These are phyloP conservation scores for Seiridium cupressi DNA, from an alignment of 2,329 filamentous ascomycete species.

Conservation along the genomic window DNA sequence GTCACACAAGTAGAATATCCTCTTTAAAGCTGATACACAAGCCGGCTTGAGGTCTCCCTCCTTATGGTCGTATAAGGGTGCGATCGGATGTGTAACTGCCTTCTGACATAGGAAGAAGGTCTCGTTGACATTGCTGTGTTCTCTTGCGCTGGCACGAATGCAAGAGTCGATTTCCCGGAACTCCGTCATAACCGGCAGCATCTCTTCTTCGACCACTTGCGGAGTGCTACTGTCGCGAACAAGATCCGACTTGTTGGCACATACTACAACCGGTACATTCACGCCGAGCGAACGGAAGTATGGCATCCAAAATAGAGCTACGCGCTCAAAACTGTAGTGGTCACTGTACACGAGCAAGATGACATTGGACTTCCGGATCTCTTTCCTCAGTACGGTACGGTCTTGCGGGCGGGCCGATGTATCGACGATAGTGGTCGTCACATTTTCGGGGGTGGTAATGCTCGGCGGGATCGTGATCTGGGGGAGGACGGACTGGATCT, in stretches of 20 bases:
- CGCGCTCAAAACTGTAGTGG: conserved; percentile 97
- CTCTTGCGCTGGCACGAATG: conserved; percentile 87
- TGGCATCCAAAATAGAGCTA: conserved; percentile 97
- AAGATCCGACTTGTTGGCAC: conserved; percentile 96
- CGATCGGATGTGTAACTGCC: conserved; percentile 94
- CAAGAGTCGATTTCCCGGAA: conserved; percentile 99
- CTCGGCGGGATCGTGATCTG: conserved; percentile 93
- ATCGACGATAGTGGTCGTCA: conserved; percentile 96
- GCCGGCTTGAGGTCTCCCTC: conserved; percentile 85
- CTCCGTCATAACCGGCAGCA: conserved; percentile 96
- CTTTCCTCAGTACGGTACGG: conserved; percentile 82
- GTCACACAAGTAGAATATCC: conserved; percentile 95
- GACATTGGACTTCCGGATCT: conserved; percentile 95
- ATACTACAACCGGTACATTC: conserved; percentile 94
- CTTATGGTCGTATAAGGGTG: conserved; percentile 94
- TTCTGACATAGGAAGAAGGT: conserved; percentile 98
- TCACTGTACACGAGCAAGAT: conserved; percentile 97
- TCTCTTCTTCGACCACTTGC: conserved; percentile 92
- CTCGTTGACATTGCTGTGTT: conserved; percentile 92
- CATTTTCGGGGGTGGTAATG: conserved; percentile 91
- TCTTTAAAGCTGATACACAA: conserved; percentile 79
- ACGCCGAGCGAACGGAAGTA: conserved; percentile 98
- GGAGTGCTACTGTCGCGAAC: conserved; percentile 71
- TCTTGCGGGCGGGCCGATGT: conserved; percentile 95
- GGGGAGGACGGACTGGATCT: conserved; percentile 91